Evolutionary conservation across 1,284 basidiomycete genomes (phyloP), one percentile per base, ranked within the genome.

Genomic region (Melanopsichium pennsylvanicum): DNA sequence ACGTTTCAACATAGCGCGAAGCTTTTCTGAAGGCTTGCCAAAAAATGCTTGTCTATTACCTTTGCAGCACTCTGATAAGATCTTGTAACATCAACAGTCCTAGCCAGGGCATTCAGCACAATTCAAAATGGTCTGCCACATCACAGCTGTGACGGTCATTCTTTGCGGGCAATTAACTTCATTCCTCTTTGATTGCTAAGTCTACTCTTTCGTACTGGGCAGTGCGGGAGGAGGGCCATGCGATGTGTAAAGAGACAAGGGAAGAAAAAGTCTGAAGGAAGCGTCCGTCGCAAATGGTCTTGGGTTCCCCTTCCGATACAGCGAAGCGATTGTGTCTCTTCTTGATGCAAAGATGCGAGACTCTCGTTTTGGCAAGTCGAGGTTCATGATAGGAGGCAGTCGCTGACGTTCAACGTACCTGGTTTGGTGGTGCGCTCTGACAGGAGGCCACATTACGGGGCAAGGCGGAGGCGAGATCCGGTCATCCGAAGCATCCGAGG

Each of bases 201-300:
- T 16, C 26, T 36, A 49, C 4, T 32, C 52, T 23, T 43, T 51
- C 3, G 23, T 32, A 32, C 39, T 33, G 6, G 54, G 23, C n/a
- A 38, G 10, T 26, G 38, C 9, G 5, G 45, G 27, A 23, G 45
- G 42, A 11, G 27, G 27, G 15, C 32, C 32, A 31, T 63, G 60
- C 1, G 60, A 63, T 13, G 60, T 57, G 15, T 63, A 63, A 22
- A 63, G 29, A 2, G 60, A 63, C 15, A 63, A 33, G 4, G 54
- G 60, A 12, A 43, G 60, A 27, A 63, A 57, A 5, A 36, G n/a
- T 37, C 54, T 36, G 16, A n/a, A n/a, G n/a, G 47, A 27, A 8
- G 43, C 22, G 15, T 23, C n/a, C 9, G 23, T 9, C 5, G 42
- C 43, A 1, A 44, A n/a, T 6, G 27, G 29, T 22, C 27, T 38